Base-by-base conservation (phyloP, 1,284 basidiomycete species). In the Ceratobasidium sp. region DNA sequence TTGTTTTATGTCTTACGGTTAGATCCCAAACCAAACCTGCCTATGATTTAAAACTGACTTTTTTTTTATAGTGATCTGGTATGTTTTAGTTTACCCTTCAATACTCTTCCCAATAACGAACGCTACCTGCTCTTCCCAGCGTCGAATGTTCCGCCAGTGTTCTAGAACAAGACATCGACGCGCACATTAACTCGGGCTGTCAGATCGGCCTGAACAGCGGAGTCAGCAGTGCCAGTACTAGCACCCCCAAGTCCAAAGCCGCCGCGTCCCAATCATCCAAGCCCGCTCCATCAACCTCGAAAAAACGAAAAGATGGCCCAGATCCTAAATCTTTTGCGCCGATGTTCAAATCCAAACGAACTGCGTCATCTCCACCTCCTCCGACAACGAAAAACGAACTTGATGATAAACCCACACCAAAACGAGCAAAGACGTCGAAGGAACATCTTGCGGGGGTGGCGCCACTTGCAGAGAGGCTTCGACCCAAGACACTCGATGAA, bases 391-490 rank as follows among this genome's bases (percentile, higher is more conserved):
- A 35, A 47, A n/a, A 72, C 76, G 64, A 23, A 23, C 28, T 83
- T 0, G 79, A 83, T 61, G 77, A 79, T 13, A 81, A 82, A 26
- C 72, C 76, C 16, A 67, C 72, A 5, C 73, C 59, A 41, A 75
- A 73, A 43, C 67, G 73, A 43, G n/a, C 62, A 28, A 73, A 75
- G 58, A 63, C 66, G 21, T 55, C 71, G 41, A 55, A 73, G 67
- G 26, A 73, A 32, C 49, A 35, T 38, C 49, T 81, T 30, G 66
- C 77, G 43, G 75, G 75, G 9, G 79, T 77, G 4, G 82, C 84
- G 6, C 91, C 91, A 0, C 80, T 92, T 1, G 88, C 91, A 1
- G 91, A 92, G 78, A 85, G 85, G 23, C 83, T 92, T 43, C 83
- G 91, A 2, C 91, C 91, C 0, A 83, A 80, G 23, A 80, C 79